Conservation (phyloP, 371 early-diverging fungal genomes). For the Mucor circinelloides region DNA sequence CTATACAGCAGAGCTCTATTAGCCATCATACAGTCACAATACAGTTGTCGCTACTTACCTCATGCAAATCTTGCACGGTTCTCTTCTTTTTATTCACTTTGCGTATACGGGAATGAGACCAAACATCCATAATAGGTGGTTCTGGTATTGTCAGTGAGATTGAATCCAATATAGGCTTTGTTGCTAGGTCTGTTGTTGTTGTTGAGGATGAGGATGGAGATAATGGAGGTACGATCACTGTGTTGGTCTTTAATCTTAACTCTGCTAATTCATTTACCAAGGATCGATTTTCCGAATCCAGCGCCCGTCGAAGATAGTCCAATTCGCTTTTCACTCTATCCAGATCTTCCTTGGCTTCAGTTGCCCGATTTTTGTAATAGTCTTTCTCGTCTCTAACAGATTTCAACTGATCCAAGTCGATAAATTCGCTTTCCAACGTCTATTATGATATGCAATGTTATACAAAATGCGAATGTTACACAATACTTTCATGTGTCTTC, state of each 20-base stretch:
- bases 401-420: conserved; percentile 23
- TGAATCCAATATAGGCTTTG: conserved; percentile 12
- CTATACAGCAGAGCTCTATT: background rate
- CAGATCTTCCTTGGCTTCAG: conserved; percentile 43
- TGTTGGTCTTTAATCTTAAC: conserved; percentile 21
- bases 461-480: background rate
- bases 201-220: background rate
- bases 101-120: conserved; percentile 40
- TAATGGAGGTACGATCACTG: background rate
- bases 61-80: conserved; percentile 41
- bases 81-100: conserved; percentile 32
- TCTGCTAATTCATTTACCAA: conserved; percentile 41
- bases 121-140: conserved; percentile 25
- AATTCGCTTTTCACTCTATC: conserved; percentile 44
- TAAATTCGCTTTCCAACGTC: conserved; percentile 38
- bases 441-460: conserved; percentile 6
- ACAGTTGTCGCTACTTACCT: conserved; percentile 21
- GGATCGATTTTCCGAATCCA: conserved; percentile 36
- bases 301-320: conserved; percentile 28
- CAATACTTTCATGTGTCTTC: background rate
- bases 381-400: conserved; percentile 48
- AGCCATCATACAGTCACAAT: background rate
- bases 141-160: conserved; percentile 24
- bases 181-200: background rate
- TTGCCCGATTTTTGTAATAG: conserved; percentile 45